phyloP scores from a whole-genome alignment of 495 filamentous ascomycete species.

The Acidiella bohemica region DNA sequence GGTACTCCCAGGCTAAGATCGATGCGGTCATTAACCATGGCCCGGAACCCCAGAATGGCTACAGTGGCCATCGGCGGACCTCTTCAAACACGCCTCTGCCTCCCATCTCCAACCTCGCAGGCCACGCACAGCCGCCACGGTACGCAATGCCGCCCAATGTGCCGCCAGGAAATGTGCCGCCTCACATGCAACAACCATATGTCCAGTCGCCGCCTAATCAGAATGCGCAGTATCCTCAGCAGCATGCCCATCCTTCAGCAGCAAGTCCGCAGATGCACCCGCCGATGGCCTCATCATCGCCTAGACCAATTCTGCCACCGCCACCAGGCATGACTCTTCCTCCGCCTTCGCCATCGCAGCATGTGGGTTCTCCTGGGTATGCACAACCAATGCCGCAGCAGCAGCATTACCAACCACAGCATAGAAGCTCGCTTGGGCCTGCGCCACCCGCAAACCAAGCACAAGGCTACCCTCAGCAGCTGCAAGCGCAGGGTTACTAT shows the following conservation, averaged over 20 bases:
- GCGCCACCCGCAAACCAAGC: constrained; percentile 2
- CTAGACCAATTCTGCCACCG: constrained; percentile 18
- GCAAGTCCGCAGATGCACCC: constrained; percentile 17
- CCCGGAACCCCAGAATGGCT: constrained; percentile 13
- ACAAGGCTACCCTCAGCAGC: constrained; percentile 15
- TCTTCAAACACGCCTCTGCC: constrained; percentile 15
- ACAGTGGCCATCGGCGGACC: constrained; percentile 11
- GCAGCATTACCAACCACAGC: constrained; percentile 22
- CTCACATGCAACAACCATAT: constrained; percentile 7
- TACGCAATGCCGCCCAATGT: constrained; percentile 17
- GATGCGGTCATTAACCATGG: constrained; percentile 20
- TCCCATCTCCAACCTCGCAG: constrained; percentile 14
- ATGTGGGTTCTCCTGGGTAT: constrained; percentile 8
- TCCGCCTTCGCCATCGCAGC: constrained; percentile 8
- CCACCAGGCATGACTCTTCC: constrained; percentile 20
- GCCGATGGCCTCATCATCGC: constrained; percentile 16
- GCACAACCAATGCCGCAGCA: constrained; percentile 9
- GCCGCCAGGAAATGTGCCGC: constrained; percentile 4
- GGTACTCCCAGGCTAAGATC: constrained; percentile 14
- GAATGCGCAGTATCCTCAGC: constrained; percentile 21
- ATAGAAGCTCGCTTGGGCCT: constrained; percentile 2
- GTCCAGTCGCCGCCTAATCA: constrained; percentile 5
- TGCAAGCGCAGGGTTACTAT: constrained; percentile 16
- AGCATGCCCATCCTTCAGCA: constrained; percentile 13
- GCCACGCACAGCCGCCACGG: constrained; percentile 14